A percentile compares a stretch with the other conserved stretches of the same genome.
Evolutionary conservation across 495 filamentous ascomycete species (phyloP).

Genomic region (Podospora conica): DNA sequence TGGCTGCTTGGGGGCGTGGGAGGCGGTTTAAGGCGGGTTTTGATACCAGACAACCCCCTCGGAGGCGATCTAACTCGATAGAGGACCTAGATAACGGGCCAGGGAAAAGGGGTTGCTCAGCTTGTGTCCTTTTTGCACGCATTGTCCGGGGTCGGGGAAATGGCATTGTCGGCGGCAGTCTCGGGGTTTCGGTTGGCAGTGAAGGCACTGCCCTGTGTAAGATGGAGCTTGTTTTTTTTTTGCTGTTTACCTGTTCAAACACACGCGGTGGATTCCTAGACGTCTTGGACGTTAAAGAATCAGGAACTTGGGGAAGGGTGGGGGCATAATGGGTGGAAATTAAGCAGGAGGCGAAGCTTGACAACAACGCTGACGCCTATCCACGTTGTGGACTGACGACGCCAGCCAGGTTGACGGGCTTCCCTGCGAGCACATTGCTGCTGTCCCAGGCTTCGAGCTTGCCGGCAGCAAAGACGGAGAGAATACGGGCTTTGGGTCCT

Average conservation of each 20-base stretch:
- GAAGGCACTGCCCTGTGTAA: slow-evolving; percentile 21
- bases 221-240: slow-evolving; percentile 18
- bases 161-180: slow-evolving; percentile 23
- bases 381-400: slow-evolving; percentile 10
- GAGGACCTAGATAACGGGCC: slow-evolving; percentile 26
- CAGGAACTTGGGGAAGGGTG: slow-evolving; percentile 3
- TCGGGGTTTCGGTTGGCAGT: slow-evolving; percentile 10
- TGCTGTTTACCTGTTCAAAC: slow-evolving; percentile 17
- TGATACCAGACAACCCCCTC: slow-evolving; percentile 19
- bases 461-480: neutral
- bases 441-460: neutral
- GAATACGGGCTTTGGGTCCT: neutral
- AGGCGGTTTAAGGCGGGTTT: slow-evolving; percentile 16
- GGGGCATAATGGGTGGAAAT: slow-evolving; percentile 24
- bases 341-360: slow-evolving; percentile 18
- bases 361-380: slow-evolving; percentile 12
- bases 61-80: slow-evolving; percentile 27
- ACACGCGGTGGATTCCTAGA: slow-evolving; percentile 8
- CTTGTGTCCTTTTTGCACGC: slow-evolving; percentile 27
- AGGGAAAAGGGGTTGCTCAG: slow-evolving; percentile 21
- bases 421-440: neutral
- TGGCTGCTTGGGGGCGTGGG: slow-evolving; percentile 8
- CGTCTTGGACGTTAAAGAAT: slow-evolving; percentile 8
- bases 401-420: slow-evolving; percentile 5
- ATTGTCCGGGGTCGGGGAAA: slow-evolving; percentile 28